Percentiles rank a stretch among this genome's conserved stretches.
Evolutionary conservation across 495 filamentous ascomycete genomes (phyloP).

Genomic region (Talaromyces thailandensis): DNA sequence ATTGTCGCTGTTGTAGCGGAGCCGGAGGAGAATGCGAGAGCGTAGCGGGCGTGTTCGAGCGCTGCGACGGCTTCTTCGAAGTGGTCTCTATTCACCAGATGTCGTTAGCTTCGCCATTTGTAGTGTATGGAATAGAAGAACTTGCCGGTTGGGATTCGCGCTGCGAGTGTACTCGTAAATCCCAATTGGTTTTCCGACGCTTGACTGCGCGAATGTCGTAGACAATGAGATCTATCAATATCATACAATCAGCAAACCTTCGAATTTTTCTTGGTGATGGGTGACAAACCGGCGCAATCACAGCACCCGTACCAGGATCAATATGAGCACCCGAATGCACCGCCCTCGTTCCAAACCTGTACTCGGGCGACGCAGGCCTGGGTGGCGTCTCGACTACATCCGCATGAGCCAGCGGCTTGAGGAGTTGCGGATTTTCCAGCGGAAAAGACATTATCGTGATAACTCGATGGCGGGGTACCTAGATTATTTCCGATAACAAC

Average conservation of each 20-base stretch:
- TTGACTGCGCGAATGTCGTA: constrained; percentile 84
- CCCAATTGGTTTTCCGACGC: constrained; percentile 78
- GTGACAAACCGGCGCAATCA: constrained; percentile 68
- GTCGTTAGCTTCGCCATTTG: background rate
- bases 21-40: constrained; percentile 90
- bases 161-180: constrained; percentile 84
- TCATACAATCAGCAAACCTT: background rate
- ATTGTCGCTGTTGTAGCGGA: constrained; percentile 90
- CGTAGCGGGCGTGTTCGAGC: constrained; percentile 85
- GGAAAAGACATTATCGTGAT: constrained; percentile 1
- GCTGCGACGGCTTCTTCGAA: constrained; percentile 88
- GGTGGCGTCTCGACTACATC: constrained; percentile 45
- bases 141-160: constrained; percentile 80
- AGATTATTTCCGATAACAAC: too few species aligned
- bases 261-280: background rate
- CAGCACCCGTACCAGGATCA: constrained; percentile 85
- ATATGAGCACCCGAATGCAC: constrained; percentile 89
- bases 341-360: constrained; percentile 82
- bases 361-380: constrained; percentile 47
- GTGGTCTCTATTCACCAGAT: constrained; percentile 47
- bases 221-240: constrained; percentile 88
- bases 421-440: background rate
- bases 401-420: constrained; percentile 1
- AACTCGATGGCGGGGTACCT: background rate
- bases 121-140: background rate